phyloP scores from a whole-genome alignment of 352 stramenopile genomes.

The Phytophthora cactorum region DNA sequence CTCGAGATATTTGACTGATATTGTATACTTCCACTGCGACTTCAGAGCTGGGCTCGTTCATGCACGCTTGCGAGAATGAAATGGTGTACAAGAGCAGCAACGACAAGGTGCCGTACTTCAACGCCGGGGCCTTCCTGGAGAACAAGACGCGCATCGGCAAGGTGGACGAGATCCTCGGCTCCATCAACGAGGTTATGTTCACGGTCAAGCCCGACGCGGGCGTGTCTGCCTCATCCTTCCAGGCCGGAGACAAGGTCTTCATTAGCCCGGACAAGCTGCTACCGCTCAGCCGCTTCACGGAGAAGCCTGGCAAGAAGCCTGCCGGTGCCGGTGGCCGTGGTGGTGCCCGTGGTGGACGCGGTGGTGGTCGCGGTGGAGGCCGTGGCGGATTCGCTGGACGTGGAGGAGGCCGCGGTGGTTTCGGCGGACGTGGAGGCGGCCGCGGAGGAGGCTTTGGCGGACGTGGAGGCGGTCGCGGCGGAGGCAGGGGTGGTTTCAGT shows the following conservation, averaged over 20 bases:
- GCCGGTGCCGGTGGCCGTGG: conserved; percentile 52
- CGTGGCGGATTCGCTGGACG: conserved; percentile 50
- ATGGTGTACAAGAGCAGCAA: conserved; percentile 98
- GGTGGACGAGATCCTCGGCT: conserved; percentile 98
- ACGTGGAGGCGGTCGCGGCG: conserved; percentile 29
- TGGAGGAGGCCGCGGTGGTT: conserved; percentile 47
- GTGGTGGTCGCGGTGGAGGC: conserved; percentile 35
- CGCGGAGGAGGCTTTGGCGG: conserved; percentile 30
- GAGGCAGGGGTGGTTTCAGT: not conserved
- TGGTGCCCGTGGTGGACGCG: conserved; percentile 42
- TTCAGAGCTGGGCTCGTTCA: conserved; percentile 94
- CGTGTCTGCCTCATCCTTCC: conserved; percentile 95
- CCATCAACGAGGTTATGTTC: conserved; percentile 97
- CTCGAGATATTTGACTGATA: conserved; percentile 2
- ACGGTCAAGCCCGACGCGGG: conserved; percentile 97
- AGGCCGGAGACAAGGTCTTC: conserved; percentile 97
- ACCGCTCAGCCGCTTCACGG: conserved; percentile 95
- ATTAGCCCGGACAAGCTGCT: conserved; percentile 98
- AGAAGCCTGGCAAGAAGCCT: conserved; percentile 81
- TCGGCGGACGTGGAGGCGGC: conserved; percentile 51
- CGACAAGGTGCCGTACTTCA: conserved; percentile 98
- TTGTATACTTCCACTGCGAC: conserved; percentile 10
- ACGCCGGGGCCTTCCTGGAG: conserved; percentile 97
- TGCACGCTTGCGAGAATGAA: conserved; percentile 98
- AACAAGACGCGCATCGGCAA: conserved; percentile 99